A percentile compares a stretch with the other conserved stretches of the same genome.
Evolutionary conservation across 352 stramenopile species (phyloP).

Genomic region (Pythium periplocum): DNA sequence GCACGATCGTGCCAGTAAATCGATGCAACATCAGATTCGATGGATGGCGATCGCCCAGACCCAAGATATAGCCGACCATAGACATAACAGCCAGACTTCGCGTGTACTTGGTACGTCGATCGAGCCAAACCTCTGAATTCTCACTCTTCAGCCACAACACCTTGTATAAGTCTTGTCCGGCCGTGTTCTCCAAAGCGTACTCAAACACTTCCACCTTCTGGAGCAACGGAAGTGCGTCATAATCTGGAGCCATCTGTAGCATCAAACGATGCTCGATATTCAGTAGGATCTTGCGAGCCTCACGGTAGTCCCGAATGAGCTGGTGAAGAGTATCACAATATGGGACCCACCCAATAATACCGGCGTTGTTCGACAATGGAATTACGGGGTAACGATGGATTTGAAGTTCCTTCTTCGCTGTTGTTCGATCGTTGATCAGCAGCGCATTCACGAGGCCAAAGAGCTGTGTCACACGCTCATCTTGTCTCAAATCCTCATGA

Average conservation of each 20-base stretch:
- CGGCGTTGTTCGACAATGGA: conserved; percentile 97
- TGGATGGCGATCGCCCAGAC: conserved; percentile 98
- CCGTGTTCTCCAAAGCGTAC: conserved; percentile 89
- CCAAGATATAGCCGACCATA: conserved; percentile 98
- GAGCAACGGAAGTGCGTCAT: conserved; percentile 94
- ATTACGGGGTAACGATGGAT: conserved; percentile 98
- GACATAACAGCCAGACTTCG: conserved; percentile 97
- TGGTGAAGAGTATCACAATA: conserved; percentile 98
- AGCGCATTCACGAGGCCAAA: conserved; percentile 99
- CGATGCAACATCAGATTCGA: conserved; percentile 99
- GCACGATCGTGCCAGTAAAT: conserved; percentile 94
- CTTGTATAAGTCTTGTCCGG: conserved; percentile 97
- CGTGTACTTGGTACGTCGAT: conserved; percentile 97
- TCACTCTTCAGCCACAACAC: conserved; percentile 94
- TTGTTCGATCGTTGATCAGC: conserved; percentile 94
- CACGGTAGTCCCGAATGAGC: conserved; percentile 94
- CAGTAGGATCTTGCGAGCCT: conserved; percentile 87
- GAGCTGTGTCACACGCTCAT: conserved; percentile 99
- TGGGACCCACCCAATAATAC: conserved; percentile 97
- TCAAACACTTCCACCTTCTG: conserved; percentile 99
- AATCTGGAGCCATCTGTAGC: conserved; percentile 90
- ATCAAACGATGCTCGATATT: conserved; percentile 94
- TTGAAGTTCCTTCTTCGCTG: conserved; percentile 95
- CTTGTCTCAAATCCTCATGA: conserved; percentile 98
- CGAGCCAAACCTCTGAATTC: conserved; percentile 98